Percentiles rank a stretch among this genome's conserved stretches.
phyloP scores from a whole-genome alignment of 345 rosid species.

The Hibiscus tridactylites region DNA sequence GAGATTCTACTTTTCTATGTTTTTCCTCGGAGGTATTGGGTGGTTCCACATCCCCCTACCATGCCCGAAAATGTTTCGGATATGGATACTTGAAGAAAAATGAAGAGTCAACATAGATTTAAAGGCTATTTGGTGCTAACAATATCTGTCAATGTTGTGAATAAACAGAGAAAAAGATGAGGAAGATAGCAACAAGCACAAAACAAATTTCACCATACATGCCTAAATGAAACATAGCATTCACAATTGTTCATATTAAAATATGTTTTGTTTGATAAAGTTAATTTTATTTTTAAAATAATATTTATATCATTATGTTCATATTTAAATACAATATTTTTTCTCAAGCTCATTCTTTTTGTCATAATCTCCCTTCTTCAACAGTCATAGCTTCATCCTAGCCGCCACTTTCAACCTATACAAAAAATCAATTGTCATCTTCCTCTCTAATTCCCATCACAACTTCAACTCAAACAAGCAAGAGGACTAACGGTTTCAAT shows the following conservation, averaged over 20 bases:
- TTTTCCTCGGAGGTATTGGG: neutral
- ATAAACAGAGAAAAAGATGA: neutral
- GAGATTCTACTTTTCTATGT: too few relatives aligned
- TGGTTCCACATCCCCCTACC: neutral
- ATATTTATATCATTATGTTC: neutral
- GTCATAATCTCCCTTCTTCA: neutral
- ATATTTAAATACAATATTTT: neutral
- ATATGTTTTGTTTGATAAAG: neutral
- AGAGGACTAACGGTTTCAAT: neutral
- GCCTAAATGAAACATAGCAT: neutral
- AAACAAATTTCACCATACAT: neutral
- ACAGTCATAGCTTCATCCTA: neutral
- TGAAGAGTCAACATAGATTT: neutral
- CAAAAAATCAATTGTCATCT: neutral
- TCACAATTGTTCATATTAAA: neutral
- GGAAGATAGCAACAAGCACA: neutral
- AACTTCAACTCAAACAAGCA: neutral
- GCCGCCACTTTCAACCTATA: neutral
- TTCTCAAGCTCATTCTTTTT: neutral
- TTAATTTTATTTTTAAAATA: too few relatives aligned
- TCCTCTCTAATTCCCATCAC: neutral
- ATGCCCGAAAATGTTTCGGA: neutral
- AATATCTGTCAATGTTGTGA: neutral
- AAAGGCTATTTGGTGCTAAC: neutral
- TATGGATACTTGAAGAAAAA: neutral